These are phyloP conservation scores for Piromyces finnis DNA, from an alignment of 192 early-diverging fungal species.

Conservation along the genomic window DNA sequence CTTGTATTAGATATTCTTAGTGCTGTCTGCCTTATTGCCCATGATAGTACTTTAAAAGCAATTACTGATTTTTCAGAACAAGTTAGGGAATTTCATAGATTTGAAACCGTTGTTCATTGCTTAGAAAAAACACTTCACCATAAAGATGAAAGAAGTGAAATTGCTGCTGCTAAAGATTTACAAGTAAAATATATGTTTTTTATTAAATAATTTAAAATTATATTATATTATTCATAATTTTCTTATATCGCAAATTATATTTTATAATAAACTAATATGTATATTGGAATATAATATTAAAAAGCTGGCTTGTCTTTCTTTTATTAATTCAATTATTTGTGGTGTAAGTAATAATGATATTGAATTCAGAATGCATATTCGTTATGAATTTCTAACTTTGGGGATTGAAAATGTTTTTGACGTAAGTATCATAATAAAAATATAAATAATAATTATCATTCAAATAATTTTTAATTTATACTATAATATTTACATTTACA, in stretches of 20 bases:
- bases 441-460: not conserved
- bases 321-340: not conserved
- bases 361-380: conserved; percentile 29
- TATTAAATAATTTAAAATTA: not conserved
- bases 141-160: not conserved
- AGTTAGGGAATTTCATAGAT: not conserved
- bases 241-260: too few relatives aligned
- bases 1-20: conserved; percentile 30
- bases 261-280: too few relatives aligned
- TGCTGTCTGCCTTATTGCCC: conserved; percentile 31
- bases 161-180: not conserved
- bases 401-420: conserved; percentile 25
- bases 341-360: conserved; percentile 4
- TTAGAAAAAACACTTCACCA: not conserved
- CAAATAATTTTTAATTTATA: too few relatives aligned
- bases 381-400: conserved; percentile 26
- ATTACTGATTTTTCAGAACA: not conserved
- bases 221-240: not conserved
- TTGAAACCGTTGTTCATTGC: not conserved
- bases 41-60: conserved; percentile 2
- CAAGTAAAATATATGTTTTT: not conserved
- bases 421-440: conserved; percentile 2
- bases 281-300: not conserved
- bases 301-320: not conserved
- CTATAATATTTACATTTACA: too few relatives aligned